Evolutionary conservation across 768 basidiomycete genomes (phyloP).

Genomic region (Boletus edulis): DNA sequence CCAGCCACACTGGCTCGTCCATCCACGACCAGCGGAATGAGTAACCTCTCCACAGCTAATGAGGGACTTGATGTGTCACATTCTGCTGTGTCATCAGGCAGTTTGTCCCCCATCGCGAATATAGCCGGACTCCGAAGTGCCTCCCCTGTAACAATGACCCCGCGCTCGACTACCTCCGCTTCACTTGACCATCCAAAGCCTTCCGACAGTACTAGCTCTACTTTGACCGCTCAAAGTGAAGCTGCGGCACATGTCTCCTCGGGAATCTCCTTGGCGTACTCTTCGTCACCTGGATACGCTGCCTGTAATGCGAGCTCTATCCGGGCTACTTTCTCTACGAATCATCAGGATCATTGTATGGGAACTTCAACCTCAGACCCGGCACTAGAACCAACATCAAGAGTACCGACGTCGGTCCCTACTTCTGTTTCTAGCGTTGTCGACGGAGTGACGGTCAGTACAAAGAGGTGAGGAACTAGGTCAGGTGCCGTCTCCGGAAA

Average conservation of each 20-base stretch:
- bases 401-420: background rate
- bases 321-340: background rate
- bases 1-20: background rate
- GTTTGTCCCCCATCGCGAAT: background rate
- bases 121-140: background rate
- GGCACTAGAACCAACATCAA: background rate
- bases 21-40: background rate
- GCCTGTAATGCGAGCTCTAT: background rate
- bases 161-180: background rate
- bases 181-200: background rate
- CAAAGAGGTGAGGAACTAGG: constrained; percentile 9
- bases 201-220: background rate
- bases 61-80: background rate
- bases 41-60: background rate
- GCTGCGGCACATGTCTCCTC: background rate
- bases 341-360: background rate
- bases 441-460: background rate
- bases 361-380: background rate
- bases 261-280: background rate
- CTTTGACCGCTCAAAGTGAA: background rate
- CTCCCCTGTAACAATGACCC: background rate
- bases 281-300: background rate
- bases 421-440: background rate
- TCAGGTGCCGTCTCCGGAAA: background rate
- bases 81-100: background rate